Evolutionary conservation across 2,329 filamentous ascomycete genomes (phyloP), one percentile per base, ranked within the genome.

Genomic region (Diaporthe ampelina): DNA sequence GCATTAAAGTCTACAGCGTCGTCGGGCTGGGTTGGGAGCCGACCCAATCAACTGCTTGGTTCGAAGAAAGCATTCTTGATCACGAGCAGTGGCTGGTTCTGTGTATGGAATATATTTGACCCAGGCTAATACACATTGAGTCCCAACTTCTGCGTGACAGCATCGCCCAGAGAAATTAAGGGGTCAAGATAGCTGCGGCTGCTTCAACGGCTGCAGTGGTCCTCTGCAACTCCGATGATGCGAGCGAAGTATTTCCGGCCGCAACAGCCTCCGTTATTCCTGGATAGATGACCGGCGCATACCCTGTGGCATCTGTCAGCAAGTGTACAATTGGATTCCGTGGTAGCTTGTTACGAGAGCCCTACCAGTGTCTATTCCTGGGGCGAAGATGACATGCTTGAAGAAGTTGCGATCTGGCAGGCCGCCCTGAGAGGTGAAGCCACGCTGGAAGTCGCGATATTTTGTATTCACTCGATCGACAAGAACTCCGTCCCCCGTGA

Each of bases 371-470:
- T 67, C 63, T 21, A 26, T 13, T 29, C 63, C 63, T 7, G 63
- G 63, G 8, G 63, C 63, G n/a, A 67, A 67, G 4, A 67, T 21
- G n/a, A 52, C 63, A 32, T 67, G 63, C n/a, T 9, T 52, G 21
- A 67, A 67, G 21, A 67, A 67, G 4, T 8, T 43, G 10, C 63
- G 45, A 15, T 67, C 45, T 37, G 63, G 63, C 19, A 67, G 10
- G 29, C 63, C 63, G 29, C 63, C 63, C 19, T 67, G 45, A 7
- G 63, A 67, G 63, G 63, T 26, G 43, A 67, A 67, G n/a, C 63
- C 63, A 26, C 63, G 63, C 43, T 67, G 63, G 15, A 67, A 67
- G 24, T 67, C 63, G n/a, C 63, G 63, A 52, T 67, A 67, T n/a
- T 67, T 67, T 19, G 63, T 37, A n/a, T 67, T 67, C 15, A 67